Evolutionary conservation across 2,329 filamentous ascomycete genomes (phyloP), one percentile per base, ranked within the genome.

Genomic region (Sodiomyces alkalinus): DNA sequence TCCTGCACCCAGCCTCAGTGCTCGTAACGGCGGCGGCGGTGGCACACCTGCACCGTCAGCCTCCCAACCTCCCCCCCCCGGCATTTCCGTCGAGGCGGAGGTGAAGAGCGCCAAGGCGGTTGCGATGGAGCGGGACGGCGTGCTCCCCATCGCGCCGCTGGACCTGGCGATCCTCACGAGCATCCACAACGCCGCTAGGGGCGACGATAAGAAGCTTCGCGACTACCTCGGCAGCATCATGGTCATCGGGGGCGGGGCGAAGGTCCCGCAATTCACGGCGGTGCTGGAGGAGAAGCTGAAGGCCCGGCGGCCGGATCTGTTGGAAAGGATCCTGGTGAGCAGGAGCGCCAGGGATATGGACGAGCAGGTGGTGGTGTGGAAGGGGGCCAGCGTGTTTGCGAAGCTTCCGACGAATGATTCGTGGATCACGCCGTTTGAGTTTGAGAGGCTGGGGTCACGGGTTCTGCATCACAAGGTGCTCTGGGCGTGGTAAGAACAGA

Each of bases 351-450:
- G 87, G 43, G 90, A 98, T 43, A 78, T 98, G 59, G 90, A 98
- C 53, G 83, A 90, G 34, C 85, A 94, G 54, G 86, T 96, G n/a
- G 80, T 96, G 29, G 76, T 78, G 7, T 98, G 90, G 90, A 98
- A 98, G 64, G 90, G 90, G 4, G 90, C 82, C 1, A 93, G 85
- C 48, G 86, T 98, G 11, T 98, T 94, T 60, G 86, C 83, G 3
- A 85, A 92, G 56, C 58, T 96, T 41, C 70, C 75, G 25, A 86
- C 83, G 11, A 96, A 96, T 54, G 90, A 98, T 51, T 90, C 80
- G 44, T 98, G 90, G 90, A 82, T 96, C 45, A 79, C 77, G 10
- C 70, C 73, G 26, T 64, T 78, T 43, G 87, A 96, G 61, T 94
- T 87, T 53, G 85, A 94, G 56, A 70, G 82, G 33, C 50, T 94